phyloP scores from a whole-genome alignment of 108 stramenopile species.

The Skeletonema menzelii region DNA sequence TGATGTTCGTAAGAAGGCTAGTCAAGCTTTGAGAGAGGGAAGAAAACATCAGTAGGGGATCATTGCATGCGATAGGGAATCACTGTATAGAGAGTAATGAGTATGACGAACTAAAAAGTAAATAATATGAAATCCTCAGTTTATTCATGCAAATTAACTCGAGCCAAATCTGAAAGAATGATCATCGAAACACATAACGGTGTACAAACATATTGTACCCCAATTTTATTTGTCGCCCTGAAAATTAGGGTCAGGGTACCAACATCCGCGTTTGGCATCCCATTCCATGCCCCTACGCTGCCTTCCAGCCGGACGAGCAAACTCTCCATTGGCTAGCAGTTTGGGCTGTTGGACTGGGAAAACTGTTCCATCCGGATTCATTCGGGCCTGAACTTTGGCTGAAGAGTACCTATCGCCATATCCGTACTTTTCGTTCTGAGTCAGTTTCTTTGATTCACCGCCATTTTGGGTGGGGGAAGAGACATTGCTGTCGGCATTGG shows the following conservation, averaged over 20 bases:
- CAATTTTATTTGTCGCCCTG: not conserved
- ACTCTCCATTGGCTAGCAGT: constrained; percentile 61
- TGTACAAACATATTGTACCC: too few species aligned
- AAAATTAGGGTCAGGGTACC: constrained; percentile 46
- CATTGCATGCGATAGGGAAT: not conserved
- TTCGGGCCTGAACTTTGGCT: constrained; percentile 60
- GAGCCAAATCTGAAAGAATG: not conserved
- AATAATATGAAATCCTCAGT: constrained; percentile 2
- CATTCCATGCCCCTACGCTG: constrained; percentile 82
- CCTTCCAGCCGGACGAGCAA: constrained; percentile 69
- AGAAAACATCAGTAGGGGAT: constrained; percentile 7
- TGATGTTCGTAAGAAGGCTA: constrained; percentile 55
- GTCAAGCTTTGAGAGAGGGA: constrained; percentile 59
- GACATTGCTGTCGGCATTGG: not conserved
- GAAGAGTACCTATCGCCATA: constrained; percentile 64
- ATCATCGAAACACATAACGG: not conserved
- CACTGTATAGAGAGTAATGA: not conserved
- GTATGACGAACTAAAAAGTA: not conserved
- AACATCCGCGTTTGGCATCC: constrained; percentile 76
- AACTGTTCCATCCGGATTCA: constrained; percentile 68
- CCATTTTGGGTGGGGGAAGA: not conserved
- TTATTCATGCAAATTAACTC: not conserved
- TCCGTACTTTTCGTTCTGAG: constrained; percentile 21
- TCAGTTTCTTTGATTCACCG: constrained; percentile 13
- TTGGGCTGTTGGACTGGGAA: constrained; percentile 72